Conservation (phyloP, 129 eudicot species). For the Calendula officinalis region DNA sequence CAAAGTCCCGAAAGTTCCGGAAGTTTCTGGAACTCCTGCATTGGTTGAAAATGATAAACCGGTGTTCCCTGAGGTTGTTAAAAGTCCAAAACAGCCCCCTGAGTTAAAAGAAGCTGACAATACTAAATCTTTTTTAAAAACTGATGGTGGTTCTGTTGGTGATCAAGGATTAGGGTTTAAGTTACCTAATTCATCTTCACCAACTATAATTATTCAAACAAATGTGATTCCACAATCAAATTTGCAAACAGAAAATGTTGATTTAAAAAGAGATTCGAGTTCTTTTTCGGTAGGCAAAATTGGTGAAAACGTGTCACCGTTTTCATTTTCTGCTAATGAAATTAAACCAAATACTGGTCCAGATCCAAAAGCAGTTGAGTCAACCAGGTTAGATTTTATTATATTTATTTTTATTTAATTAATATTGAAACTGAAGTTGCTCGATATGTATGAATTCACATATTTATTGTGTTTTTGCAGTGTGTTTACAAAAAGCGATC, state of each 20-base stretch:
- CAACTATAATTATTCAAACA: slow-evolving; percentile 19
- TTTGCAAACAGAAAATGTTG: slow-evolving; percentile 13
- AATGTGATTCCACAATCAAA: no score
- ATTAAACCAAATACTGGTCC: slow-evolving; percentile 10
- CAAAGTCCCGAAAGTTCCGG: not conserved
- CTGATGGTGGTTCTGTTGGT: slow-evolving; percentile 2
- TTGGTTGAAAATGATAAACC: slow-evolving; percentile 22
- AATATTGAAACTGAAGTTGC: no score
- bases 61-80: slow-evolving; percentile 24
- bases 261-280: slow-evolving; percentile 27
- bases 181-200: slow-evolving; percentile 26
- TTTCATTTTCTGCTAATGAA: slow-evolving; percentile 25
- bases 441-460: slow-evolving; percentile 4
- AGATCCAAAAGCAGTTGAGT: slow-evolving; percentile 23
- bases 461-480: slow-evolving; percentile 36
- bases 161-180: slow-evolving; percentile 26
- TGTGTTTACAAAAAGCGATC: slow-evolving; percentile 15
- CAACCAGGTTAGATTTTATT: slow-evolving; percentile 41
- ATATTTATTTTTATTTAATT: not conserved
- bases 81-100: slow-evolving; percentile 13
- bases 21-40: slow-evolving; percentile 17
- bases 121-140: not conserved
- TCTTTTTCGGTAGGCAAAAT: not conserved
- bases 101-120: slow-evolving; percentile 32
- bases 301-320: slow-evolving; percentile 13